phyloP scores from a whole-genome alignment of 805 yeast species.

The Scheffersomyces ergatensis region DNA sequence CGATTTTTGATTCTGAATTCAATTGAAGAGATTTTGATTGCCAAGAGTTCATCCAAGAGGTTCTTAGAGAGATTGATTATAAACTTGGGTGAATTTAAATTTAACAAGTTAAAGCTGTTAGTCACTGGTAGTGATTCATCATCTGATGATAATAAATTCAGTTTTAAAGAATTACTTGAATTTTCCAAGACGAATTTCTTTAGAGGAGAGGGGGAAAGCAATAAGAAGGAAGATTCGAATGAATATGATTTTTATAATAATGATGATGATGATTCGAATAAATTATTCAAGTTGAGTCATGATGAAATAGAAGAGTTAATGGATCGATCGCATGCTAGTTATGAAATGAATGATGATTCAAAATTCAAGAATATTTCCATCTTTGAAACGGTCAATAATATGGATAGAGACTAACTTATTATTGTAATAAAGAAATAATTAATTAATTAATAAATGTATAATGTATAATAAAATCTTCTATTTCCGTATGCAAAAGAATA shows the following conservation, averaged over 20 bases:
- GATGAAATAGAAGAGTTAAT: conserved; percentile 43
- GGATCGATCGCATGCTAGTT: conserved; percentile 32
- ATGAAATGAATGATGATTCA: conserved; percentile 14
- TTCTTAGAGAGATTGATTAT: conserved; percentile 70
- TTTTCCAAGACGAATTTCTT: conserved; percentile 16
- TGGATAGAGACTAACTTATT: conserved; percentile 16
- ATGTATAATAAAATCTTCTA: too few relatives aligned
- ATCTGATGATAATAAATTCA: conserved; percentile 5
- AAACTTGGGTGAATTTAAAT: conserved; percentile 38
- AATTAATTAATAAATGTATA: too few relatives aligned
- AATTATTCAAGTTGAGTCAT: conserved; percentile 14
- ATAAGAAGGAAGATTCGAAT: conserved; percentile 8
- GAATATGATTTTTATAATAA: conserved; percentile 6
- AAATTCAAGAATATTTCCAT: conserved; percentile 28
- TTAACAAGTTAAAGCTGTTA: conserved; percentile 21
- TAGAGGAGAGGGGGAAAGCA: conserved; percentile 3
- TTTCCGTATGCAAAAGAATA: too few relatives aligned
- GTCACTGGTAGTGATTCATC: conserved; percentile 14
- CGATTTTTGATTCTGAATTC: conserved; percentile 76
- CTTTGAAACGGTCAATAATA: conserved; percentile 36
- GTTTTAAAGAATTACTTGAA: conserved; percentile 17
- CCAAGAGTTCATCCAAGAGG: conserved; percentile 78
- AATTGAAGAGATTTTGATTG: conserved; percentile 77
- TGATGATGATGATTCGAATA: not conserved
- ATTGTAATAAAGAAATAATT: too few relatives aligned